Base-by-base conservation (phyloP, 257 asterid genomes). In the Nicotiana tabacum region DNA sequence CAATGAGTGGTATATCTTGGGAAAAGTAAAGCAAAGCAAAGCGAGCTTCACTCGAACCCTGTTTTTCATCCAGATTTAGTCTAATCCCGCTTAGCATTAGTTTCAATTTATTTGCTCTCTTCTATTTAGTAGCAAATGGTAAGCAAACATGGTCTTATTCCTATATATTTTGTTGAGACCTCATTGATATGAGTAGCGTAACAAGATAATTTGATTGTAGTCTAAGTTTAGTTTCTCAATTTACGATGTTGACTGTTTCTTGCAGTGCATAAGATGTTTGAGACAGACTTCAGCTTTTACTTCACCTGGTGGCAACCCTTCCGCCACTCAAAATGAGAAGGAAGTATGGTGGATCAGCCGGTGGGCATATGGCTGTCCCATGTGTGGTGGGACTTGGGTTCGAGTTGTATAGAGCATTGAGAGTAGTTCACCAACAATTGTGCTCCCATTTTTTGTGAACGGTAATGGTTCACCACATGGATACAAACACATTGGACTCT, bases 311-410 rank as follows among this genome's bases (percentile, higher is more conserved):
- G 78, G 89, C 58, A 78, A 84, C 55, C 82, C 82, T 67, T 27
- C 89, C 56, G 18, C 87, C 15, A 93, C 78, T 85, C 97, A 88
- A 87, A 93, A 88, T 35, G 98, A 92, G 86, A 94, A 86, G 89
- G 99, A 94, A 82, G 83, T 79, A 5, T 94, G 98, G 98, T 96
- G 99, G 99, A 92, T 93, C 87, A 89, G 97, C 92, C 93, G 99
- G 4, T 94, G 99, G 99, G 92, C 95, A 3, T 87, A 84, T 57
- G 97, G 99, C 66, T 96, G 99, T 82, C 99, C 99, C 27, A 96
- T 96, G 99, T 96, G 99, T 77, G 98, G 98, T 24, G 99, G 99
- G 72, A 88, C 98, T 37, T 96, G 99, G 99, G 99, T 94, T 83
- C 91, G 97, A 72, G 98, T 94, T 15, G 97, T 91, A 58, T 93